Conservation (phyloP, 768 basidiomycete genomes). For the Mycena latifolia region DNA sequence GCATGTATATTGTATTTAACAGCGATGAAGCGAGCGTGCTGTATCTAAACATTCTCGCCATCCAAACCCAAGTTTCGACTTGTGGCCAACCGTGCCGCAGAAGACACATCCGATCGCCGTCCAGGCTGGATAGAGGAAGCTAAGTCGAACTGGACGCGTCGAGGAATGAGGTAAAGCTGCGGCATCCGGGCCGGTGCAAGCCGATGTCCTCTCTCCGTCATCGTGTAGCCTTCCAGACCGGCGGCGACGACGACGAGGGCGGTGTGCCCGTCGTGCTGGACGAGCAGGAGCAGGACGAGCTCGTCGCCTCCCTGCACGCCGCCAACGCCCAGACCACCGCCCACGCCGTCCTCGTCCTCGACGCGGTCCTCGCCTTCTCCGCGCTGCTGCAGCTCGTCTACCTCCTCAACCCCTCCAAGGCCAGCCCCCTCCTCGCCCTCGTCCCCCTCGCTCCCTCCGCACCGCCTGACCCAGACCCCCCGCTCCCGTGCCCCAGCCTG, state of each 20-base stretch:
- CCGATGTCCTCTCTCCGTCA: conserved; percentile 13
- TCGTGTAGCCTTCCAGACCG: conserved; percentile 18
- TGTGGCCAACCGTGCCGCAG: no score
- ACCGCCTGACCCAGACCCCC: conserved; percentile 32
- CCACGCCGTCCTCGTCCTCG: conserved; percentile 54
- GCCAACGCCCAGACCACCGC: conserved; percentile 57
- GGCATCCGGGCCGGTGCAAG: no score
- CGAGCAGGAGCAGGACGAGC: conserved; percentile 66
- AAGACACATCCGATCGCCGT: no score
- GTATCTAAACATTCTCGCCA: no score
- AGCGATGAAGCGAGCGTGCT: no score
- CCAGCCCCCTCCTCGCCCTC: conserved; percentile 61
- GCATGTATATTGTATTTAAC: no score
- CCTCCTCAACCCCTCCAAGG: conserved; percentile 52
- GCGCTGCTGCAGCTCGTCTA: conserved; percentile 61
- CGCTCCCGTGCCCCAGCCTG: conserved; percentile 59
- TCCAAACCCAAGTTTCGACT: no score
- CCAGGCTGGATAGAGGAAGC: no score
- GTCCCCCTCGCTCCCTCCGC: conserved; percentile 43
- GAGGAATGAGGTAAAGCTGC: no score
- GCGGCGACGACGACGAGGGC: conserved; percentile 24
- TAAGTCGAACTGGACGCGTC: no score
- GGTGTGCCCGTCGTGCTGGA: conserved; percentile 16
- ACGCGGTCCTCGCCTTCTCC: conserved; percentile 58
- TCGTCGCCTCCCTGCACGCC: conserved; percentile 63